A percentile compares a stretch with the other conserved stretches of the same genome.
These are phyloP conservation scores for Fusarium sp. DNA, from an alignment of 2,329 filamentous ascomycete species.

Conservation along the genomic window DNA sequence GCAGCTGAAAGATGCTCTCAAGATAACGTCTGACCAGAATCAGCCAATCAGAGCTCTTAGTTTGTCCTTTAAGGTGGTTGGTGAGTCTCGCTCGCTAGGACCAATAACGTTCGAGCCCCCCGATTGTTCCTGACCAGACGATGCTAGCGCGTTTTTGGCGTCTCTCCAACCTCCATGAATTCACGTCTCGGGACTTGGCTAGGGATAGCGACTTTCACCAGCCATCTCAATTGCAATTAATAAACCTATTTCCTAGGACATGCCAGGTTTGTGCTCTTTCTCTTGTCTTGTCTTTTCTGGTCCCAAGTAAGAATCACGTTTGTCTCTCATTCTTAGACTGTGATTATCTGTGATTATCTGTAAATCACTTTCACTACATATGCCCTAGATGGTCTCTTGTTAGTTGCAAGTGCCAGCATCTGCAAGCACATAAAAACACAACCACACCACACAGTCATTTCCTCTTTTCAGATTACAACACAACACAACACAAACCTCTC, in stretches of 20 bases:
- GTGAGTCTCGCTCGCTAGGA: conserved; percentile 17
- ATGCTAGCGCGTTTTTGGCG: conserved; percentile 31
- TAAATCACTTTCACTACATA: conserved; percentile 18
- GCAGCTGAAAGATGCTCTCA: conserved; percentile 7
- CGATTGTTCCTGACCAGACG: conserved; percentile 24
- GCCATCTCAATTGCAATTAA: conserved; percentile 43
- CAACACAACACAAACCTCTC: background rate
- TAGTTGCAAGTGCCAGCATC: conserved; percentile 29
- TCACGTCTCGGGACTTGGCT: conserved; percentile 4
- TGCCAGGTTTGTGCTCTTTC: conserved; percentile 10
- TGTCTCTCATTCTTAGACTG: conserved; percentile 1
- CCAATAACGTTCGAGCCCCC: conserved; percentile 19
- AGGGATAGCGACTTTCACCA: conserved; percentile 35
- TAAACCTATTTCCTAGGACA: conserved; percentile 37
- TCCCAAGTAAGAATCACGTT: conserved; percentile 22
- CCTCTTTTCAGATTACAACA: background rate
- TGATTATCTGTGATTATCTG: background rate
- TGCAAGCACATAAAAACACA: conserved; percentile 8
- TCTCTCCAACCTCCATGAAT: conserved; percentile 44
- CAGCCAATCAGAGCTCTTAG: conserved; percentile 16
- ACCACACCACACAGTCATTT: background rate
- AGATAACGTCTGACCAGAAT: background rate
- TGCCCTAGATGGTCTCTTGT: conserved; percentile 19
- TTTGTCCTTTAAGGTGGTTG: conserved; percentile 20
- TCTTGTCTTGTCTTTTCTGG: conserved; percentile 17